These are phyloP conservation scores for Uronychia setigera DNA, from an alignment of 73 alveolate species.

Conservation along the genomic window DNA sequence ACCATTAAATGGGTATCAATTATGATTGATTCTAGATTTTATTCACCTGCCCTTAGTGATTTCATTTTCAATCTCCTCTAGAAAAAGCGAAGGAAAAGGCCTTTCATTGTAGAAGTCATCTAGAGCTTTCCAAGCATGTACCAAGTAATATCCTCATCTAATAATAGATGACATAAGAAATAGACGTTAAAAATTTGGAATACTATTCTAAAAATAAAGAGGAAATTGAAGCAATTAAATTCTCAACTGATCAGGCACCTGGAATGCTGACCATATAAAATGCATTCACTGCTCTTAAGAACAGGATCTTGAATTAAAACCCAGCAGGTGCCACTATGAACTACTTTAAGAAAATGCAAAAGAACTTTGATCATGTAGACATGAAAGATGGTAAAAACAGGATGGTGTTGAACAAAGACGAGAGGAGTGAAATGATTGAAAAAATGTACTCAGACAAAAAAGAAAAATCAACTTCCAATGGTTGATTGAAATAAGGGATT, in stretches of 20 bases:
- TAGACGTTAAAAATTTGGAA: slow-evolving; percentile 18
- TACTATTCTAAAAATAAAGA: neutral
- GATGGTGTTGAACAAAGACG: neutral
- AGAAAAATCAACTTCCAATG: neutral
- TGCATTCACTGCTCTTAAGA: neutral
- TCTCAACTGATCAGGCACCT: neutral
- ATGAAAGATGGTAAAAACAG: neutral
- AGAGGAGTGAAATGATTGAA: neutral
- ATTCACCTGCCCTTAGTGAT: slow-evolving; percentile 8
- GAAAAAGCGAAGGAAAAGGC: slow-evolving; percentile 17
- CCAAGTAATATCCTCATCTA: neutral
- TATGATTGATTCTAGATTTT: neutral
- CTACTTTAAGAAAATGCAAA: neutral
- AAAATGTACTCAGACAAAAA: neutral
- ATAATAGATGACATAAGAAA: neutral
- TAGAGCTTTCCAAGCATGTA: slow-evolving; percentile 9
- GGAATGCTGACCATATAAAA: neutral
- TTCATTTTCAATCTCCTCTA: slow-evolving; percentile 20
- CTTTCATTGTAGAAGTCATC: slow-evolving; percentile 23
- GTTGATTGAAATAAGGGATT: neutral
- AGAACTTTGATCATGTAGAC: neutral
- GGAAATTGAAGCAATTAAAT: neutral
- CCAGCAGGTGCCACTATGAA: neutral
- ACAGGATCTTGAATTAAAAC: neutral
- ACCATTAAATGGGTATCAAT: slow-evolving; percentile 6